Evolutionary conservation across 208 protist species (phyloP), one percentile per base, ranked within the genome.

Genomic region (Herpetomonas samuelpessoai): DNA sequence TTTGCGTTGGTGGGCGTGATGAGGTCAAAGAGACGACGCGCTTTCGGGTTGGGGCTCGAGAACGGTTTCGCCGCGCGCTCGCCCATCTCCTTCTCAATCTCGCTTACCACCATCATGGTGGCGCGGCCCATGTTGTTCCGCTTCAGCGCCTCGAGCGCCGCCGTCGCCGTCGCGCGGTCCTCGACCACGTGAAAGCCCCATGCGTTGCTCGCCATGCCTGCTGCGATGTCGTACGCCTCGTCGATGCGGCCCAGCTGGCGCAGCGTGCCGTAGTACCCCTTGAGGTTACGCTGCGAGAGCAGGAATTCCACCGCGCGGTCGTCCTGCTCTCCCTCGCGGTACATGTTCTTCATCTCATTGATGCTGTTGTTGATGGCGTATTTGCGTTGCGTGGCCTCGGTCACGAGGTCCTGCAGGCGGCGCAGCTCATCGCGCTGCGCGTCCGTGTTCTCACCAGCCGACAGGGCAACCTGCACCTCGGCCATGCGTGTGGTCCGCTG

Each of bases 101-200:
- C 90, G 39, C 98, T 93, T 2, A 99, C 65, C 19, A 99, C 97
- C 71, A 99, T 97, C 84, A 99, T 99, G 2, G 97, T 99, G 6
- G 95, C 95, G 28, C 91, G 81, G 41, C 98, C 99, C 14, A 99
- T 76, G 57, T 98, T 89, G 53, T 98, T 65, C 68, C 87, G 68
- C 61, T 96, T 95, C 10, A 99, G 81, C 39, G 95, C 58, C 58
- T 95, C 81, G 16, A 99, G 76, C 56, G 95, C 98, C 26, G 64
- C 41, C 21, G 95, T 79, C 0, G 92, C 98, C 6, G 91, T 95
- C 2, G 84, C 71, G 3, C 86, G 86, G 45, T 91, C 98, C 54
- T 99, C 97, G 0, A 99, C 98, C 4, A 99, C 98, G 68, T 99
- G 97, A 60, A 97, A 86, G 59, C 98, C 89, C 57, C 99, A 92